These are phyloP conservation scores for Pichia sp. DNA, from an alignment of 1,139 yeast genomes.

Conservation along the genomic window DNA sequence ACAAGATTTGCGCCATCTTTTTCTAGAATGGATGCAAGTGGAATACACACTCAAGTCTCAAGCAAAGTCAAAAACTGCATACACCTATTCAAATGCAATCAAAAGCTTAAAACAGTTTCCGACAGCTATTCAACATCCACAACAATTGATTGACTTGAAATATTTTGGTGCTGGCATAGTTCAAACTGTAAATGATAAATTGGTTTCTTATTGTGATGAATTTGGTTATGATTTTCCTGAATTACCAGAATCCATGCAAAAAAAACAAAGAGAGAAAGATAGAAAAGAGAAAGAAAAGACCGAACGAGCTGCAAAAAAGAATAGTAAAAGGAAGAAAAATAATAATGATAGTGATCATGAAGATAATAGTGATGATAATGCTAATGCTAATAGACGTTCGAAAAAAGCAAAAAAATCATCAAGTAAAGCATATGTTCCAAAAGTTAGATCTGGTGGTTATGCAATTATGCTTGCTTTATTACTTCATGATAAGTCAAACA, in stretches of 20 bases:
- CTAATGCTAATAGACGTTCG: constrained; percentile 11
- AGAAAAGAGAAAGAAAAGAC: neutral
- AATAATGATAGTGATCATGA: neutral
- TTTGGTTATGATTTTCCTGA: constrained; percentile 38
- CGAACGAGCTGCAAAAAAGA: neutral
- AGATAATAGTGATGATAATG: neutral
- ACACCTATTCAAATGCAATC: constrained; percentile 44
- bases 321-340: neutral
- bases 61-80: constrained; percentile 38
- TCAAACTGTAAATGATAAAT: constrained; percentile 35
- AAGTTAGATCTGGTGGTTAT: constrained; percentile 77
- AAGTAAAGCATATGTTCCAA: constrained; percentile 58
- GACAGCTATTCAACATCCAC: constrained; percentile 41
- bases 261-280: constrained; percentile 11
- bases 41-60: constrained; percentile 39
- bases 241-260: neutral
- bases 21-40: constrained; percentile 48
- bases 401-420: constrained; percentile 28
- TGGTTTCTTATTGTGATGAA: constrained; percentile 42
- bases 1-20: constrained; percentile 36
- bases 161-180: constrained; percentile 63
- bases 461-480: constrained; percentile 68
- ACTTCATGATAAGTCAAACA: constrained; percentile 41
- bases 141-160: constrained; percentile 45
- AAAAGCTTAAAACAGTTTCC: constrained; percentile 40